Conservation (phyloP, 1,284 basidiomycete species). For the Ganoderma lingzhi region DNA sequence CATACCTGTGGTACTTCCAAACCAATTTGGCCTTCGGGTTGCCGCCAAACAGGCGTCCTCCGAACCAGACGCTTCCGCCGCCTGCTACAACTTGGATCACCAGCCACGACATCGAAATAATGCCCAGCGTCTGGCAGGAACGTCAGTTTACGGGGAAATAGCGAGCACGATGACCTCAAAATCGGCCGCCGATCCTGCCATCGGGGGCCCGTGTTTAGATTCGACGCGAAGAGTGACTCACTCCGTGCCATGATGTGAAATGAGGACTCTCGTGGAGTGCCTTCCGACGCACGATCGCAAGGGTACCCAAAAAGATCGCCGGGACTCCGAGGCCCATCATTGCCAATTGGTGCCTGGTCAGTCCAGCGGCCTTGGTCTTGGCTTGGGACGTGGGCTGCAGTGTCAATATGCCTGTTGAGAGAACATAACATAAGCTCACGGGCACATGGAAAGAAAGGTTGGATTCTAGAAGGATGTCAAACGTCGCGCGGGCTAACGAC, state of each 20-base stretch:
- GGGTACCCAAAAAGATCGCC: conserved; percentile 60
- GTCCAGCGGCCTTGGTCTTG: conserved; percentile 68
- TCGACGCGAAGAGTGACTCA: conserved; percentile 45
- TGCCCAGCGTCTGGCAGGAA: conserved; percentile 58
- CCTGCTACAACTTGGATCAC: conserved; percentile 63
- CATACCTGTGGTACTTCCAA: conserved; percentile 82
- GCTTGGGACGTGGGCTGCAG: conserved; percentile 78
- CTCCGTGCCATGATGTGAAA: conserved; percentile 74
- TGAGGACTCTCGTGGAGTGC: conserved; percentile 53
- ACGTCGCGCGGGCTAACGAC: neutral
- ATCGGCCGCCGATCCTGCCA: conserved; percentile 11
- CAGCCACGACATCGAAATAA: conserved; percentile 62
- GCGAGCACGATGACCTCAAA: neutral
- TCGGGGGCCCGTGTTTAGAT: neutral
- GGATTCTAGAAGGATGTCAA: conserved; percentile 7
- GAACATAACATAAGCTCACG: neutral
- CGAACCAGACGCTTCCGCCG: conserved; percentile 74
- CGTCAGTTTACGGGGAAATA: conserved; percentile 20
- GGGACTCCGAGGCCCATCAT: conserved; percentile 62
- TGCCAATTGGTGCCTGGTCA: conserved; percentile 68
- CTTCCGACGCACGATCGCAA: conserved; percentile 66
- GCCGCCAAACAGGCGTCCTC: conserved; percentile 69
- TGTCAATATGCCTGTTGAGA: conserved; percentile 68
- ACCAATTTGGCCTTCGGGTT: conserved; percentile 67
- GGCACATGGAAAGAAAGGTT: neutral